These are phyloP conservation scores for Saitozyma sp. DNA, from an alignment of 768 basidiomycete species.

Conservation along the genomic window DNA sequence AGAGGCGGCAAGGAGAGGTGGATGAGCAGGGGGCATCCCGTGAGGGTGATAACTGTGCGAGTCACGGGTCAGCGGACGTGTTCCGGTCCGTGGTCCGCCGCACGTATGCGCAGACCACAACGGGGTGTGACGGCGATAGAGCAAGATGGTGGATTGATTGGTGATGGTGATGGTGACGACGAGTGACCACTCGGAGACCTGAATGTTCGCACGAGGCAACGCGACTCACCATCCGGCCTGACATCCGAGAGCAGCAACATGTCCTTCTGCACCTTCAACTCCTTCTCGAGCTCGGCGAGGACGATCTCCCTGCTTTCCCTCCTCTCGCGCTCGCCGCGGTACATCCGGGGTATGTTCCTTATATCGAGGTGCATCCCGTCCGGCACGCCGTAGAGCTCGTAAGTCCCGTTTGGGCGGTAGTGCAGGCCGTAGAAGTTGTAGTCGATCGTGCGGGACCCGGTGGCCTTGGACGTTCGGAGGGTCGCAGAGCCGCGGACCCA, in stretches of 20 bases:
- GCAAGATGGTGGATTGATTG: too few species aligned
- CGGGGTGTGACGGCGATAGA: too few species aligned
- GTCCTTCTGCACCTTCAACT: constrained; percentile 31
- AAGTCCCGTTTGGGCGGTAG: constrained; percentile 43
- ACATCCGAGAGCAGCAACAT: constrained; percentile 25
- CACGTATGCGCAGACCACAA: too few species aligned
- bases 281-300: constrained; percentile 42
- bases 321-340: constrained; percentile 6
- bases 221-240: constrained; percentile 33
- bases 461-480: constrained; percentile 10
- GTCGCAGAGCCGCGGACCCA: constrained; percentile 41
- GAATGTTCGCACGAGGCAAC: background rate
- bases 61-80: background rate
- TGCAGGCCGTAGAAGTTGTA: constrained; percentile 49
- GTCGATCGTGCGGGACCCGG: constrained; percentile 16
- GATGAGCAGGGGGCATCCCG: constrained; percentile 39
- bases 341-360: constrained; percentile 38
- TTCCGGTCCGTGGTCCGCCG: too few species aligned
- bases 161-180: background rate
- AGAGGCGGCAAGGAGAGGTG: constrained; percentile 42
- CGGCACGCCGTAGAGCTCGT: constrained; percentile 41
- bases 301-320: constrained; percentile 36
- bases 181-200: background rate
- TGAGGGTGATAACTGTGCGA: constrained; percentile 8
- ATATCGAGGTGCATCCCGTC: constrained; percentile 46